Evolutionary conservation across 768 basidiomycete genomes (phyloP), one percentile per base, ranked within the genome.

Genomic region (Leccinum uliginosum): DNA sequence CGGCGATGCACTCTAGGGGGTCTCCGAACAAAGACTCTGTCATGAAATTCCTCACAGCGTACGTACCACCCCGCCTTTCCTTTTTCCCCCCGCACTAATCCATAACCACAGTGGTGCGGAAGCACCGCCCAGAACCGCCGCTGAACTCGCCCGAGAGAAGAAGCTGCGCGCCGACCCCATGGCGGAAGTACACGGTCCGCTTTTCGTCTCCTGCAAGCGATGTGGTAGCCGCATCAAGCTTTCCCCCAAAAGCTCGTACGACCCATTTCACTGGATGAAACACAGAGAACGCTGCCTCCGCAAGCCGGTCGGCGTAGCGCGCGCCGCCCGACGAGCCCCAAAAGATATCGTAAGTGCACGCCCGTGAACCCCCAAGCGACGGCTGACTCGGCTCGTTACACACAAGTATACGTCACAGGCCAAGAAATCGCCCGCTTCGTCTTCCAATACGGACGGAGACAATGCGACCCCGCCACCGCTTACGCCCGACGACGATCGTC

Each of bases 231-330:
- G 73, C 14, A 87, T 89, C 70, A 86, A 86, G 67, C 80, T 89
- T 26, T 87, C 86, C 15, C 69, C 75, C 30, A 88, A 87, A 71
- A 85, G 83, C 68, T 75, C 75, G 21, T 89, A 79, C 62, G 87
- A 89, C 62, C 76, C 78, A 29, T 80, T 80, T 63, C 86, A 89
- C 68, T 89, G 87, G 87, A 67, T 72, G 46, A 84, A 80, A 60
- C 87, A 89, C 64, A 76, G 82, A 30, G 75, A 75, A 40, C 77
- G 85, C 29, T 89, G 87, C 67, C 66, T 82, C 53, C 83, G 78
- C 70, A 79, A 76, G 57, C 59, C 70, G 2, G 64, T 71, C n/a
- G 65, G 60, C 10, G 53, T 60, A 2, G 48, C 58, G 5, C 67
- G 63, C 32, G 50, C 54, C 46, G 23, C 43, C 14, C 59, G 57